phyloP scores from a whole-genome alignment of 2,329 filamentous ascomycete genomes.

The Sporothrix dimorphospora region DNA sequence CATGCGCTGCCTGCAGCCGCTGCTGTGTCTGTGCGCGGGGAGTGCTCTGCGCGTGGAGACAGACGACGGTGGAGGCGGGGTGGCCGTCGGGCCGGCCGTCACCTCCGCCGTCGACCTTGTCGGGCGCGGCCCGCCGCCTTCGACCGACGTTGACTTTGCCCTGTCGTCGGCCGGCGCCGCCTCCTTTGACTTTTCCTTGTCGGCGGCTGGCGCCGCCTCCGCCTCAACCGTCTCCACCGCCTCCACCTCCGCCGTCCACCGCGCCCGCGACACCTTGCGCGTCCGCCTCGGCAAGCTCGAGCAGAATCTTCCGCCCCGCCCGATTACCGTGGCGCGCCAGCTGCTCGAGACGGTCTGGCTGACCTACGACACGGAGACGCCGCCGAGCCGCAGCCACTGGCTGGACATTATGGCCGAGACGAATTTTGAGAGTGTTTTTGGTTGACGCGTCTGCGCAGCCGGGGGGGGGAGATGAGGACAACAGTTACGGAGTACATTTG shows the following conservation, averaged over 20 bases:
- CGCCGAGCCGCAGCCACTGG: constrained; percentile 31
- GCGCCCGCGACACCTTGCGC: constrained; percentile 43
- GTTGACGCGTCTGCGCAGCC: background rate
- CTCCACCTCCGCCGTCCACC: background rate
- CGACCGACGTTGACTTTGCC: background rate
- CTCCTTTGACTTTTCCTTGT: background rate
- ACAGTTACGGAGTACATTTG: too few species aligned
- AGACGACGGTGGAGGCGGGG: background rate
- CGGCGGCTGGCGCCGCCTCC: background rate
- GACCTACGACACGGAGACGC: constrained; percentile 44
- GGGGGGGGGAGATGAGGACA: too few species aligned
- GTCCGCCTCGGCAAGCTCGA: constrained; percentile 44
- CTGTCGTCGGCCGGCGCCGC: background rate
- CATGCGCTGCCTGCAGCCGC: constrained; percentile 36
- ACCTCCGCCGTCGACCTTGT: background rate
- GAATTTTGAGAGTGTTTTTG: constrained; percentile 32
- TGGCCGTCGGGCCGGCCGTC: background rate
- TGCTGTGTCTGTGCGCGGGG: constrained; percentile 35
- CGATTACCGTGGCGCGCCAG: constrained; percentile 44
- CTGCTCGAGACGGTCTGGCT: constrained; percentile 47
- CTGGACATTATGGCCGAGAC: constrained; percentile 32
- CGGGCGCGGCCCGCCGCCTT: background rate
- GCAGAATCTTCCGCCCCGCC: constrained; percentile 44
- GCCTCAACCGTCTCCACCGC: too few species aligned
- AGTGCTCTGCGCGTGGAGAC: constrained; percentile 30